A percentile compares a stretch with the other conserved stretches of the same genome.
phyloP scores from a whole-genome alignment of 805 yeast species.

The Wickerhamiella australiensis region DNA sequence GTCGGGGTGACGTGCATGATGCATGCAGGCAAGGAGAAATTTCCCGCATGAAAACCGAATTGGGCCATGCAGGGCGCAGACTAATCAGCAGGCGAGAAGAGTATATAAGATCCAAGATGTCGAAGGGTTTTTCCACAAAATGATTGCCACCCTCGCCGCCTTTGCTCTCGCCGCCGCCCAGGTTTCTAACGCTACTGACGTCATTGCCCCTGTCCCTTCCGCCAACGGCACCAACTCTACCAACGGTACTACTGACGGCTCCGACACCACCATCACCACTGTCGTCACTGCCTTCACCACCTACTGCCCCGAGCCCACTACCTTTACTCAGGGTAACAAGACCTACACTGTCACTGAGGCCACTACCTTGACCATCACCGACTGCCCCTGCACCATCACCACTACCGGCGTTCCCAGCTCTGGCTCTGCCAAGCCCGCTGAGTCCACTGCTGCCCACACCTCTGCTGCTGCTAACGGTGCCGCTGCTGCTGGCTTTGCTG shows the following conservation, averaged over 20 bases:
- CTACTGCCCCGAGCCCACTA: conserved; percentile 64
- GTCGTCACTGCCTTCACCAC: conserved; percentile 42
- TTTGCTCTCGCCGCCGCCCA: conserved; percentile 5
- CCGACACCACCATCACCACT: conserved; percentile 13
- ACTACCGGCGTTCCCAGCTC: conserved; percentile 14
- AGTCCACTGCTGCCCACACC: conserved; percentile 3
- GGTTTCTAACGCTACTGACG: conserved; percentile 16
- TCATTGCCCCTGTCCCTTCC: conserved; percentile 13
- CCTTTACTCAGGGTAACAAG: conserved; percentile 39
- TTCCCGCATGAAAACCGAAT: neutral
- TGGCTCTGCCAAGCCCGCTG: neutral
- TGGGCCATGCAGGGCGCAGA: conserved; percentile 7
- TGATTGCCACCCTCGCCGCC: conserved; percentile 7
- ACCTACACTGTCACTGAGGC: conserved; percentile 46
- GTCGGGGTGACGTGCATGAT: neutral
- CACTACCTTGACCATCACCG: conserved; percentile 75
- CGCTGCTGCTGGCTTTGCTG: conserved; percentile 7
- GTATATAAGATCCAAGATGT: conserved; percentile 5
- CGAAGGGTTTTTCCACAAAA: neutral
- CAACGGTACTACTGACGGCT: conserved; percentile 15
- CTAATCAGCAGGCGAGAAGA: neutral
- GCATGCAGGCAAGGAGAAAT: neutral
- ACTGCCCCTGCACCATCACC: conserved; percentile 62
- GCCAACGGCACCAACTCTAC: conserved; percentile 8
- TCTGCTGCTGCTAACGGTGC: conserved; percentile 17